A percentile compares a stretch with the other conserved stretches of the same genome.
Conservation (phyloP, 78 protist genomes). For the slime mould (Dictyostelium discoideum) region DNA sequence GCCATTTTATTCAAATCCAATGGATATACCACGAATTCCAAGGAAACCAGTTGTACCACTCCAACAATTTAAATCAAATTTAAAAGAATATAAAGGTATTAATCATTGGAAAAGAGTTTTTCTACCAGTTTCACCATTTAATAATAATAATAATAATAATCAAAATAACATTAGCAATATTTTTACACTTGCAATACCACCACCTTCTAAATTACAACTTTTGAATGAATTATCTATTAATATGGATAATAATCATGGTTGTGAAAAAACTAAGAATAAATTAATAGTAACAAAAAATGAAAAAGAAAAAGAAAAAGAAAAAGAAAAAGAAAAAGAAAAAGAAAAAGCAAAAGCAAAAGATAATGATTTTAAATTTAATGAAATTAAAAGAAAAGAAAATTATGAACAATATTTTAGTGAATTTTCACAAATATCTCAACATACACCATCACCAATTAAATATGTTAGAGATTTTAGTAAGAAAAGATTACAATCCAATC, state of each 20-base stretch:
- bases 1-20: conserved; percentile 47
- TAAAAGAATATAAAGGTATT: conserved; percentile 24
- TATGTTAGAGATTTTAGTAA: not conserved
- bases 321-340: not conserved
- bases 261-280: not conserved
- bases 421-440: conserved; percentile 72
- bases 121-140: not conserved
- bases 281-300: not conserved
- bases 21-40: conserved; percentile 21
- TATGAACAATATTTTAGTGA: not conserved
- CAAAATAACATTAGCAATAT: not conserved
- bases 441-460: not conserved
- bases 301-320: not conserved
- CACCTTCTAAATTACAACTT: conserved; percentile 1
- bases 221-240: not conserved
- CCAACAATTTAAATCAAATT: conserved; percentile 13
- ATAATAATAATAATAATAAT: not conserved
- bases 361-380: not conserved
- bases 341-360: not conserved
- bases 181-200: conserved; percentile 59
- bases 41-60: not conserved
- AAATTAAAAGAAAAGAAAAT: not conserved
- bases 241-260: not conserved
- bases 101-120: conserved; percentile 41
- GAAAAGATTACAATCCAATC: conserved; percentile 12